Evolutionary conservation across 306 rosid species (phyloP).

Genomic region (Sicyos edulis): DNA sequence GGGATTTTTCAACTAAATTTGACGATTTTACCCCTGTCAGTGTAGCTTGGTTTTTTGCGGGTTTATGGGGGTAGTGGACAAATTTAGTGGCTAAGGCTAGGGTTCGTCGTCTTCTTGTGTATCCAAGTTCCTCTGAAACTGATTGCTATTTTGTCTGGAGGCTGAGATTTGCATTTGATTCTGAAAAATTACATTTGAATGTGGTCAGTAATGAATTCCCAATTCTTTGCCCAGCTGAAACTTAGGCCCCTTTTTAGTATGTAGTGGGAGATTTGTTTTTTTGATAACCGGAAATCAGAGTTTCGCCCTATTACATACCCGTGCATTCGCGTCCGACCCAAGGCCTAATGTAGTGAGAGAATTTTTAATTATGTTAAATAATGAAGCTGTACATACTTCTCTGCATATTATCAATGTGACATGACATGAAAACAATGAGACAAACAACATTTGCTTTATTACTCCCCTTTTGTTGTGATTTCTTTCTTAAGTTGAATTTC

Average conservation of each 20-base stretch:
- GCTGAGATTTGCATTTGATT: constrained; percentile 1
- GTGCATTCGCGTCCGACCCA: too few species aligned
- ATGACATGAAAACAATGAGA: not conserved
- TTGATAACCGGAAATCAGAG: too few species aligned
- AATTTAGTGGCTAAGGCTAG: not conserved
- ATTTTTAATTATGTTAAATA: not conserved
- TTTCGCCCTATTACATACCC: too few species aligned
- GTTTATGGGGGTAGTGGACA: constrained; percentile 14
- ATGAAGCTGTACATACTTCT: not conserved
- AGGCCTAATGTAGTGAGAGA: not conserved
- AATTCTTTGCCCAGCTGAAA: not conserved
- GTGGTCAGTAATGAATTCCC: not conserved
- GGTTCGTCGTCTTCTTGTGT: constrained; percentile 6
- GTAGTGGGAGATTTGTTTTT: too few species aligned
- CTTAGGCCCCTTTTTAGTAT: not conserved
- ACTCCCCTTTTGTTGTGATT: not conserved
- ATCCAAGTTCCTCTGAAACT: constrained; percentile 11
- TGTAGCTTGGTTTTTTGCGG: constrained; percentile 6
- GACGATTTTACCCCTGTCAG: constrained; percentile 30
- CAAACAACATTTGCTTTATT: not conserved
- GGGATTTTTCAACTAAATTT: not conserved
- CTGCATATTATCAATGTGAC: not conserved
- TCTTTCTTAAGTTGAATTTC: not conserved
- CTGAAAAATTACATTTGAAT: not conserved
- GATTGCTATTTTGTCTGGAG: constrained; percentile 18